Percentiles rank a stretch among this genome's conserved stretches.
phyloP scores from a whole-genome alignment of 2,329 filamentous ascomycete species.

The Exophiala dermatitidis region DNA sequence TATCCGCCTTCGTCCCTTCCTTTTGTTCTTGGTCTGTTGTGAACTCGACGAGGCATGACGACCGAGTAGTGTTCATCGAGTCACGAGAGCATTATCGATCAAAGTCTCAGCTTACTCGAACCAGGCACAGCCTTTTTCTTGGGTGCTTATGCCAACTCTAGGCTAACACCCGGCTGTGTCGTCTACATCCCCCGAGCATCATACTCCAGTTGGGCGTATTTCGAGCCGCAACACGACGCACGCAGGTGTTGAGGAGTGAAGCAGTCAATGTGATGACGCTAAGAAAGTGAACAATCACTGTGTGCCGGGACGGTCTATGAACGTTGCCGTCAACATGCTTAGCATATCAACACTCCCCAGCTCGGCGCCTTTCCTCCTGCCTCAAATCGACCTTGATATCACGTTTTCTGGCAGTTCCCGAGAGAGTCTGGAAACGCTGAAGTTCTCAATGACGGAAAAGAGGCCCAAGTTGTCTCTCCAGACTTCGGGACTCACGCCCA shows the following conservation, averaged over 20 bases:
- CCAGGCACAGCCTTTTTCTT: background rate
- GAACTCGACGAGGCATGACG: no score
- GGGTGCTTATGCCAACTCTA: background rate
- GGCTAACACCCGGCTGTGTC: background rate
- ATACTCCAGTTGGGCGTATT: background rate
- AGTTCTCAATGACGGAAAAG: slow-evolving; percentile 24
- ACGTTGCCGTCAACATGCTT: slow-evolving; percentile 11
- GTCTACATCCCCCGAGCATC: background rate
- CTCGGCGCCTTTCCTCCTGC: slow-evolving; percentile 12
- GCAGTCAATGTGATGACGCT: background rate
- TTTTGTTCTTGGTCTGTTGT: no score
- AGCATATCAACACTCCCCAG: slow-evolving; percentile 12
- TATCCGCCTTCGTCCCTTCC: no score
- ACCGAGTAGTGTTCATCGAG: no score
- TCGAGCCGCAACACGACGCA: background rate
- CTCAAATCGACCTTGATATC: slow-evolving; percentile 4
- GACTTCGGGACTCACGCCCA: slow-evolving; percentile 45
- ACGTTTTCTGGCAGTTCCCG: slow-evolving; percentile 5
- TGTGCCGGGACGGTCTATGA: background rate
- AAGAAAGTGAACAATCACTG: background rate
- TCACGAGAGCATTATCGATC: background rate
- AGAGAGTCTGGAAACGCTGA: slow-evolving; percentile 1
- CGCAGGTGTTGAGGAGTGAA: background rate
- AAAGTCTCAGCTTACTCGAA: background rate
- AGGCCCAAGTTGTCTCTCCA: slow-evolving; percentile 56